phyloP scores from a whole-genome alignment of 2,329 filamentous ascomycete genomes.

The Alternaria gaisen region DNA sequence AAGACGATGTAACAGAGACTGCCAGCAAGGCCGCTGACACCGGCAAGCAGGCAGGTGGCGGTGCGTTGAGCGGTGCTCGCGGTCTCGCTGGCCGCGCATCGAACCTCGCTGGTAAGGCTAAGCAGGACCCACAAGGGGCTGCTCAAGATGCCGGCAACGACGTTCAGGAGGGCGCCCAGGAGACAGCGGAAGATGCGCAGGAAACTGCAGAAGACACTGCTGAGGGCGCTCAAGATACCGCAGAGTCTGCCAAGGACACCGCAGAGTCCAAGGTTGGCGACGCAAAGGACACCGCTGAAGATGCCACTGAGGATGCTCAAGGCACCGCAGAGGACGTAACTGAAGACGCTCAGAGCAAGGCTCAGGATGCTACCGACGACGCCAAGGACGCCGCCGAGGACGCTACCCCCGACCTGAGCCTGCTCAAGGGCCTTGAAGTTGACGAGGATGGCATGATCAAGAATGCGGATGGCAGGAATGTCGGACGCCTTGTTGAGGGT shows the following conservation, averaged over 20 bases:
- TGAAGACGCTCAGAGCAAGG: constrained; percentile 41
- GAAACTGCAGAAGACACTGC: constrained; percentile 47
- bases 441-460: constrained; percentile 64
- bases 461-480: constrained; percentile 59
- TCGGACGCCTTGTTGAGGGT: constrained; percentile 61
- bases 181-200: constrained; percentile 38
- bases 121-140: constrained; percentile 50
- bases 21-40: constrained; percentile 47
- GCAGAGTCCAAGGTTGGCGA: constrained; percentile 33
- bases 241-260: constrained; percentile 38
- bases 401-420: constrained; percentile 55
- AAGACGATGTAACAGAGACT: constrained; percentile 52
- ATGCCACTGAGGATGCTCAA: constrained; percentile 48
- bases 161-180: constrained; percentile 48
- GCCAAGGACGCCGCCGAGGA: constrained; percentile 40
- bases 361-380: constrained; percentile 38
- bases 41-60: constrained; percentile 48
- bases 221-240: constrained; percentile 42
- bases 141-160: constrained; percentile 50
- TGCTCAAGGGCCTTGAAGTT: constrained; percentile 62
- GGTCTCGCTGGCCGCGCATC: constrained; percentile 58
- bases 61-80: constrained; percentile 55
- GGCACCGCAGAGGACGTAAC: constrained; percentile 42
- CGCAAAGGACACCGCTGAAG: constrained; percentile 49
- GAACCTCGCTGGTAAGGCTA: constrained; percentile 56